Percentiles rank a stretch among this genome's conserved stretches.
Evolutionary conservation across 176 grass and related monocot species (phyloP).

Genomic region (Saccharum spontaneum): DNA sequence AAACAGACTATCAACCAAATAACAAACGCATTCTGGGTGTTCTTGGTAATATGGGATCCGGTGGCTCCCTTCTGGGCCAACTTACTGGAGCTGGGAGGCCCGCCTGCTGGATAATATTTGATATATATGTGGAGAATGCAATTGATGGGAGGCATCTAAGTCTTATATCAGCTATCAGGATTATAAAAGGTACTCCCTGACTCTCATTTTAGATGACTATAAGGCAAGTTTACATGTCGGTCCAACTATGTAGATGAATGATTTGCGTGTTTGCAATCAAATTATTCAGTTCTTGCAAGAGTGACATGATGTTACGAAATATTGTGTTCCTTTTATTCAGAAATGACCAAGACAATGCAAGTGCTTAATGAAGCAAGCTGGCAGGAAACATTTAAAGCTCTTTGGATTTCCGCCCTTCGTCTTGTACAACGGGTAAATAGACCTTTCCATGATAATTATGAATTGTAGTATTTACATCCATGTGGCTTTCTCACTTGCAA

Average conservation of each 20-base stretch:
- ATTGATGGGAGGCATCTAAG: slow-evolving; percentile 71
- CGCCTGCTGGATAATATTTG: slow-evolving; percentile 74
- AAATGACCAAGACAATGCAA: slow-evolving; percentile 78
- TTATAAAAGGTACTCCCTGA: slow-evolving; percentile 56
- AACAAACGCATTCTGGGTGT: slow-evolving; percentile 63
- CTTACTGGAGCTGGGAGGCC: slow-evolving; percentile 59
- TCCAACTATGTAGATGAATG: not conserved
- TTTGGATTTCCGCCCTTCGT: slow-evolving; percentile 93
- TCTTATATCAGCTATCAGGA: slow-evolving; percentile 53
- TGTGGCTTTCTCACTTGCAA: slow-evolving; percentile 26
- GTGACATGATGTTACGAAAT: not conserved
- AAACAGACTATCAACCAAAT: slow-evolving; percentile 50
- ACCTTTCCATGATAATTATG: slow-evolving; percentile 14
- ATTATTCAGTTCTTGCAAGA: not conserved
- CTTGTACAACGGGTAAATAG: slow-evolving; percentile 81
- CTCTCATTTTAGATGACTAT: not conserved
- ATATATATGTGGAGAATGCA: slow-evolving; percentile 74
- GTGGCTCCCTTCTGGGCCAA: slow-evolving; percentile 46
- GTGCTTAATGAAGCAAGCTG: slow-evolving; percentile 87
- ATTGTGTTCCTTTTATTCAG: slow-evolving; percentile 45
- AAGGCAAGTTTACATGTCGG: not conserved
- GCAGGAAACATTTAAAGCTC: slow-evolving; percentile 97
- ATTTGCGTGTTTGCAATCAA: not conserved
- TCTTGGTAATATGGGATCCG: slow-evolving; percentile 46
- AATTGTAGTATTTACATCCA: slow-evolving; percentile 28